Evolutionary conservation across 176 grass and related monocot species (phyloP).

Genomic region (Typha latifolia): DNA sequence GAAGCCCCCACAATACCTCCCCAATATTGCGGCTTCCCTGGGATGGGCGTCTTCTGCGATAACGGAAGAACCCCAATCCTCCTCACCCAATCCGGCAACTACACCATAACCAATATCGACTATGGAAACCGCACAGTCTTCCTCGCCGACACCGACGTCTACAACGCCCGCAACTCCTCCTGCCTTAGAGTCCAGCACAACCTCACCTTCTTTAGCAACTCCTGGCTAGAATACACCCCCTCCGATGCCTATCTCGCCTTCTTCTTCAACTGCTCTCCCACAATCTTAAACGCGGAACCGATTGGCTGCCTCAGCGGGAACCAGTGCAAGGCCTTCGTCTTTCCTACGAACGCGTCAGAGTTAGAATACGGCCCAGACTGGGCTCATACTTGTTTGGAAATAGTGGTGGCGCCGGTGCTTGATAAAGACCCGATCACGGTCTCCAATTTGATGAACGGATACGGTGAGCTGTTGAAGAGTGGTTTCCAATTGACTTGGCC

Average conservation of each 20-base stretch:
- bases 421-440: neutral
- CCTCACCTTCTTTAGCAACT: too few species aligned
- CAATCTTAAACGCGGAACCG: too few species aligned
- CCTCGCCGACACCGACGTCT: conserved; percentile 23
- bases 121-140: conserved; percentile 11
- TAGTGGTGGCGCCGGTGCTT: neutral
- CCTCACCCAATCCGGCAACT: conserved; percentile 6
- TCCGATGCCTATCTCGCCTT: too few species aligned
- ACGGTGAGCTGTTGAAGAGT: neutral
- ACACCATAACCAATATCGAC: conserved; percentile 21
- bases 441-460: neutral
- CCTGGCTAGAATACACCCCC: too few species aligned
- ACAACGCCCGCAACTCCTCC: too few species aligned
- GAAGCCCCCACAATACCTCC: neutral
- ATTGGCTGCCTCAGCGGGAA: too few species aligned
- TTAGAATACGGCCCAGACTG: neutral
- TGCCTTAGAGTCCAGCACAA: too few species aligned
- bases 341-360: too few species aligned
- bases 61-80: conserved; percentile 15
- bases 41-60: conserved; percentile 41
- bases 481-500: neutral
- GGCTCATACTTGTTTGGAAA: neutral
- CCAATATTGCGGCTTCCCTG: conserved; percentile 29
- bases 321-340: too few species aligned
- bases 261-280: too few species aligned